Conservation (phyloP, 345 rosid species). For the Combretum micranthum region DNA sequence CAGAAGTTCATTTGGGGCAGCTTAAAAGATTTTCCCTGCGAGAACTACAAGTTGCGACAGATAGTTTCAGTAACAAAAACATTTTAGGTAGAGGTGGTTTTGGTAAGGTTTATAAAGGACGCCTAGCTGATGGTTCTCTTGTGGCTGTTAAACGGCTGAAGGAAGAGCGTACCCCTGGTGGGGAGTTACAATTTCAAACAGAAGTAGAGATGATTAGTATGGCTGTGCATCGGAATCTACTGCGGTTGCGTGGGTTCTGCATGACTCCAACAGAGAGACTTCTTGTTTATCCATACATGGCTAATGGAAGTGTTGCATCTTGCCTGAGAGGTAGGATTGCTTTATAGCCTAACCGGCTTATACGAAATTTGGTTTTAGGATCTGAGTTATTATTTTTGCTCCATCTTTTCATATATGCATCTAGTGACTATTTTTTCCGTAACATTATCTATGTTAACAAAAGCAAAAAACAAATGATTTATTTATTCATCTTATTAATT, state of each 20-base stretch:
- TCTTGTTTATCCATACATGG: conserved; percentile 98
- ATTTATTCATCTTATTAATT: background rate
- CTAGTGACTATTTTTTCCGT: too few species aligned
- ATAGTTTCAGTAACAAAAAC: conserved; percentile 83
- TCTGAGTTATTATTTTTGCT: background rate
- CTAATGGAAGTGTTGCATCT: conserved; percentile 97
- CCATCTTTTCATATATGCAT: background rate
- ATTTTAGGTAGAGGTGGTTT: conserved; percentile 98
- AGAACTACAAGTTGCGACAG: conserved; percentile 93
- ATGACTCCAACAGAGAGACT: conserved; percentile 95
- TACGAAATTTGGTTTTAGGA: too few species aligned
- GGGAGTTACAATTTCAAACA: conserved; percentile 97
- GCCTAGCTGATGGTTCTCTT: conserved; percentile 83
- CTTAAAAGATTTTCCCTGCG: conserved; percentile 91
- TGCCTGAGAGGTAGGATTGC: conserved; percentile 71
- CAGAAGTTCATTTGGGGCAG: conserved; percentile 96
- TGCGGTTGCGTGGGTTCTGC: conserved; percentile 86
- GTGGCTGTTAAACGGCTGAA: conserved; percentile 96
- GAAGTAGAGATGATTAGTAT: conserved; percentile 99
- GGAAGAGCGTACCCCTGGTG: conserved; percentile 97
- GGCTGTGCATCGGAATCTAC: conserved; percentile 97
- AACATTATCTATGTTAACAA: too few species aligned
- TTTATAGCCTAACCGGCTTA: background rate
- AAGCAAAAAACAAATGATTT: too few species aligned
- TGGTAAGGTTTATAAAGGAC: conserved; percentile 94